These are phyloP conservation scores for Cairneyella variabilis DNA, from an alignment of 495 filamentous ascomycete species.

Conservation along the genomic window DNA sequence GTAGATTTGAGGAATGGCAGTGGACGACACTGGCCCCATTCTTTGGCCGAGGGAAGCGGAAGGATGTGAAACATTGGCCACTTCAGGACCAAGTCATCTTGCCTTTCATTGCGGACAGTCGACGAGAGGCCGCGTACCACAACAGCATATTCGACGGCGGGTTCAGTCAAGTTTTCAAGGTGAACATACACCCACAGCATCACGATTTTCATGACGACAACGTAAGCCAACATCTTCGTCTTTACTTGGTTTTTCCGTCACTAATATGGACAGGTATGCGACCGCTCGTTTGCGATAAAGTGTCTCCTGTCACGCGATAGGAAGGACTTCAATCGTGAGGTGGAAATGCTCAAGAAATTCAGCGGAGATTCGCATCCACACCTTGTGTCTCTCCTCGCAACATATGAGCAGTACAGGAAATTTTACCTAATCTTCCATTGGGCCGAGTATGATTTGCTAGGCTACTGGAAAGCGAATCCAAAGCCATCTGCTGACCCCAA, in stretches of 20 bases:
- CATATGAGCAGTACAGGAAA: not conserved
- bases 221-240: not conserved
- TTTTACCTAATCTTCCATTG: conserved; percentile 26
- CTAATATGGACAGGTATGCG: not conserved
- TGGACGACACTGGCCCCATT: conserved; percentile 5
- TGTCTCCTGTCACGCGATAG: not conserved
- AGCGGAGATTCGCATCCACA: not conserved
- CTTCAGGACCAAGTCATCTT: conserved; percentile 2
- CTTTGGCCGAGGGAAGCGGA: not conserved
- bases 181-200: not conserved
- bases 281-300: not conserved
- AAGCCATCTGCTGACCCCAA: not conserved
- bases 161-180: conserved; percentile 13
- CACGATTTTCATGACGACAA: not conserved
- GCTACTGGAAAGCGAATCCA: conserved; percentile 17
- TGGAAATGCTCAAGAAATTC: not conserved
- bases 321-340: not conserved
- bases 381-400: not conserved
- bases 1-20: conserved; percentile 4
- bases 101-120: not conserved
- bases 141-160: conserved; percentile 5
- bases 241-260: not conserved
- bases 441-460: conserved; percentile 15
- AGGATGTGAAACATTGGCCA: not conserved
- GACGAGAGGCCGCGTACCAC: not conserved